Conservation (phyloP, 495 filamentous ascomycete genomes). For the Hypoxylon subgilvum region DNA sequence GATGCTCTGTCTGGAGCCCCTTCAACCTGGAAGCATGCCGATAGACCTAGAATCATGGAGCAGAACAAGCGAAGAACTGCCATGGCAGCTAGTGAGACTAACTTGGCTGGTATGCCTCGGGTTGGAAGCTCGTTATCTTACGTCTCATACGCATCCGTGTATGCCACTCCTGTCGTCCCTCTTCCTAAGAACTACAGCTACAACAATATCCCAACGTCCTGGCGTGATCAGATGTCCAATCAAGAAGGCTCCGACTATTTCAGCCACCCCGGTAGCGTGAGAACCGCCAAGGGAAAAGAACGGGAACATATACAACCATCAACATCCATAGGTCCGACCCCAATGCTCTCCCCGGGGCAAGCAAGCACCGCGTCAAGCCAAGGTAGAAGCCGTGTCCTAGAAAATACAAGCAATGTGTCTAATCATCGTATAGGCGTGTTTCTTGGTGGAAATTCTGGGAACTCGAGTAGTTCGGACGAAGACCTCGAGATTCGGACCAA, state of each 20-base stretch:
- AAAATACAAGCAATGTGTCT: neutral
- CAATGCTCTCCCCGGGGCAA: conserved; percentile 14
- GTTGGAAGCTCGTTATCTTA: conserved; percentile 51
- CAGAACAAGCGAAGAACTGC: conserved; percentile 51
- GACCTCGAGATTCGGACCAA: conserved; percentile 23
- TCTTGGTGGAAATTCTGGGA: conserved; percentile 15
- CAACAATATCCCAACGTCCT: conserved; percentile 44
- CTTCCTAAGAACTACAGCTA: conserved; percentile 52
- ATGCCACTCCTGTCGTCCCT: conserved; percentile 49
- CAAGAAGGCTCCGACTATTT: conserved; percentile 25
- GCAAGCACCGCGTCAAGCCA: conserved; percentile 26
- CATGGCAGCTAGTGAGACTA: conserved; percentile 42
- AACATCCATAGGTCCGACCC: conserved; percentile 6
- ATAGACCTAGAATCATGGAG: conserved; percentile 50
- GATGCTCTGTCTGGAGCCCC: conserved; percentile 63
- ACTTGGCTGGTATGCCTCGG: conserved; percentile 46
- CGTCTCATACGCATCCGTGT: conserved; percentile 50
- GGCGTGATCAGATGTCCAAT: conserved; percentile 32
- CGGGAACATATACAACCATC: conserved; percentile 20
- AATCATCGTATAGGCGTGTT: conserved; percentile 11
- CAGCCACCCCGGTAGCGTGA: conserved; percentile 10
- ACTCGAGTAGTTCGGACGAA: conserved; percentile 23
- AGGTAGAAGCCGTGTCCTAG: neutral
- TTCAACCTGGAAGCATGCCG: conserved; percentile 52
- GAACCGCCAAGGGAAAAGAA: conserved; percentile 35